Percentiles rank a stretch among this genome's conserved stretches.
Evolutionary conservation across 306 rosid genomes (phyloP).

Genomic region (Fragaria iinumae): DNA sequence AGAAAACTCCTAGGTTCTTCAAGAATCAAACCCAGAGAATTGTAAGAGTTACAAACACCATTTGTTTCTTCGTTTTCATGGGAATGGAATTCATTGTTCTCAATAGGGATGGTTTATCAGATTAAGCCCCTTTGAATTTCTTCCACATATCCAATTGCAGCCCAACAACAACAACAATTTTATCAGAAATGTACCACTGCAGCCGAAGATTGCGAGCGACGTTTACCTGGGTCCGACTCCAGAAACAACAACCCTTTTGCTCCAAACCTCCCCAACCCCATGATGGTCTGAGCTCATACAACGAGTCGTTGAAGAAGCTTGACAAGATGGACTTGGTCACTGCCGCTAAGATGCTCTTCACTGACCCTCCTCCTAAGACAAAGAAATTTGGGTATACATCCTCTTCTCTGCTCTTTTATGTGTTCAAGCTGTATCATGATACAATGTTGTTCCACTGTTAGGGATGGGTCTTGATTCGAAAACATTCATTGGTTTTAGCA

Average conservation of each 20-base stretch:
- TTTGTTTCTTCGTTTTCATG: no score
- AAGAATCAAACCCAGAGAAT: no score
- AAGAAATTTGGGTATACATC: slow-evolving; percentile 70
- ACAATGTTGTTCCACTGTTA: background rate
- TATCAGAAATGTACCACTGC: background rate
- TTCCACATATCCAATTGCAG: no score
- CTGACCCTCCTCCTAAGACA: slow-evolving; percentile 60
- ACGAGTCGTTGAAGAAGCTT: slow-evolving; percentile 57
- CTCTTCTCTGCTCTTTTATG: background rate
- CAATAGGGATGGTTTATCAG: no score
- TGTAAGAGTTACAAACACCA: no score
- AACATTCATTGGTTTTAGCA: background rate
- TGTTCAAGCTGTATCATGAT: background rate
- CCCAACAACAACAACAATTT: no score
- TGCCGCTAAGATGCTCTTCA: slow-evolving; percentile 77
- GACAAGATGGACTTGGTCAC: slow-evolving; percentile 67
- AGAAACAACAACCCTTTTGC: slow-evolving; percentile 40
- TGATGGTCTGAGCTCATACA: slow-evolving; percentile 20
- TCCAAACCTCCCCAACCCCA: background rate
- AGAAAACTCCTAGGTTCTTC: no score
- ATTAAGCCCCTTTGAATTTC: no score
- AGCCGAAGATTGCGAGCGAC: background rate
- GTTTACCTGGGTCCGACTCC: slow-evolving; percentile 30
- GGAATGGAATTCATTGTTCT: no score
- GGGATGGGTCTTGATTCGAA: background rate